A percentile compares a stretch with the other conserved stretches of the same genome.
phyloP scores from a whole-genome alignment of 1,284 basidiomycete genomes.

The Ustilago bromivora region DNA sequence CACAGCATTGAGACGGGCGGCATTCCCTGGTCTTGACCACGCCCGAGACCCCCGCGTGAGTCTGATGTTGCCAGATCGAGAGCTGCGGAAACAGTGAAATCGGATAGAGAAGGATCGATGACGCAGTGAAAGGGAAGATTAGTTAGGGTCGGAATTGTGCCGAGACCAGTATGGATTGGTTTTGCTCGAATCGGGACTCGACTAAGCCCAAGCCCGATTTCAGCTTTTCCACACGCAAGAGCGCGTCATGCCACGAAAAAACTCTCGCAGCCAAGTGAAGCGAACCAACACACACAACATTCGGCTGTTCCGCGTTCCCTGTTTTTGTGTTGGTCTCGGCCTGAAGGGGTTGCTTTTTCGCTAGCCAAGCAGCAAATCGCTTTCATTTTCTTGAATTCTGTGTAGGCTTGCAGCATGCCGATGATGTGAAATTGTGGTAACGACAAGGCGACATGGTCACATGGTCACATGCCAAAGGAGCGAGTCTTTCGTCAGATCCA shows the following conservation, averaged over 20 bases:
- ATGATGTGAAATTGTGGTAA: background rate
- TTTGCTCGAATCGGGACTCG: background rate
- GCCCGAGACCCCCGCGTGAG: background rate
- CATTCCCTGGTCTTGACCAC: conserved; percentile 9
- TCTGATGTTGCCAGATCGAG: conserved; percentile 1
- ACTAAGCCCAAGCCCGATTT: background rate
- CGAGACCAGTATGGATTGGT: background rate
- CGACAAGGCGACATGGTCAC: background rate
- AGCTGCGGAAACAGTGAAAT: background rate
- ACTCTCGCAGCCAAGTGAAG: background rate
- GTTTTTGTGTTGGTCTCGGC: conserved; percentile 32
- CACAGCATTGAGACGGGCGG: conserved; percentile 15
- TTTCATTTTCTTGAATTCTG: background rate
- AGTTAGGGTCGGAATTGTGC: background rate
- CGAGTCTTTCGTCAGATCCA: background rate
- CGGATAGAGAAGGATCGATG: background rate
- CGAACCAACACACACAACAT: background rate
- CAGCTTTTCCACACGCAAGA: background rate
- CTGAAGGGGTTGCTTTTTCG: background rate
- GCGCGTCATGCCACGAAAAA: background rate
- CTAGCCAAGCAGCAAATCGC: conserved; percentile 1
- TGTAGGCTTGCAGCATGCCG: background rate
- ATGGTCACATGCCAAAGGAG: background rate
- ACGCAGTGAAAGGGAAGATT: background rate
- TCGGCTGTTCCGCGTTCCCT: conserved; percentile 2